These are phyloP conservation scores for Lentinula novae-zelandiae DNA, from an alignment of 1,284 basidiomycete species.

Conservation along the genomic window DNA sequence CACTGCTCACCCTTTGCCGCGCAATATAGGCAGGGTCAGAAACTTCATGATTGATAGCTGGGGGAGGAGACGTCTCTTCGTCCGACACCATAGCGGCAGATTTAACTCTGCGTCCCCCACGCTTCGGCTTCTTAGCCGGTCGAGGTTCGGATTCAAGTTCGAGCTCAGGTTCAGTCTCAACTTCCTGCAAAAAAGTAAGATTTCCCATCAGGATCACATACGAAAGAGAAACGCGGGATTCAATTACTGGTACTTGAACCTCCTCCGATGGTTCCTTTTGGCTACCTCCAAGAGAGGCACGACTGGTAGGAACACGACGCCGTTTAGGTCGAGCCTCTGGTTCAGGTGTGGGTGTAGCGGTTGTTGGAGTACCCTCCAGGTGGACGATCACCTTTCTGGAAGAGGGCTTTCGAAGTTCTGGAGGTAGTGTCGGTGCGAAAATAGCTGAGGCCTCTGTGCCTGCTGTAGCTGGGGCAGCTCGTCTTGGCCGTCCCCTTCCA, in stretches of 20 bases:
- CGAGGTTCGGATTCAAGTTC: slow-evolving; percentile 24
- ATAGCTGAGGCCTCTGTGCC: not conserved
- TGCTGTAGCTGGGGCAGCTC: slow-evolving; percentile 19
- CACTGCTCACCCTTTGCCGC: slow-evolving; percentile 33
- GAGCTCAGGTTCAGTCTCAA: slow-evolving; percentile 3
- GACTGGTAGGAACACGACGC: slow-evolving; percentile 33
- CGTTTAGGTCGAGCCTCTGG: slow-evolving; percentile 46
- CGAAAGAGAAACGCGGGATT: not conserved
- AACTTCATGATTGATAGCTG: slow-evolving; percentile 18
- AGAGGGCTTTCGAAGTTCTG: slow-evolving; percentile 22
- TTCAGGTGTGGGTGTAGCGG: slow-evolving; percentile 48
- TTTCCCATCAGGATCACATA: not conserved
- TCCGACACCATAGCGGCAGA: slow-evolving; percentile 25
- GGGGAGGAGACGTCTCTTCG: slow-evolving; percentile 15
- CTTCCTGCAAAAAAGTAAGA: slow-evolving; percentile 12
- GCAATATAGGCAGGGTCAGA: slow-evolving; percentile 25
- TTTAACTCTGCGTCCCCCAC: slow-evolving; percentile 29
- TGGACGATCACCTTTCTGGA: slow-evolving; percentile 28
- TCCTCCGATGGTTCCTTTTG: slow-evolving; percentile 38
- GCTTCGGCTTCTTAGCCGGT: slow-evolving; percentile 34
- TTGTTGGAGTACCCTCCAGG: slow-evolving; percentile 45
- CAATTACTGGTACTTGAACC: not conserved
- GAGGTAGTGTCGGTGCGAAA: slow-evolving; percentile 30
- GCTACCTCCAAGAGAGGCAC: slow-evolving; percentile 28
- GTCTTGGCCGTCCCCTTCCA: slow-evolving; percentile 25